These are phyloP conservation scores for Coemansia reversa DNA, from an alignment of 192 early-diverging fungal species.

Conservation along the genomic window DNA sequence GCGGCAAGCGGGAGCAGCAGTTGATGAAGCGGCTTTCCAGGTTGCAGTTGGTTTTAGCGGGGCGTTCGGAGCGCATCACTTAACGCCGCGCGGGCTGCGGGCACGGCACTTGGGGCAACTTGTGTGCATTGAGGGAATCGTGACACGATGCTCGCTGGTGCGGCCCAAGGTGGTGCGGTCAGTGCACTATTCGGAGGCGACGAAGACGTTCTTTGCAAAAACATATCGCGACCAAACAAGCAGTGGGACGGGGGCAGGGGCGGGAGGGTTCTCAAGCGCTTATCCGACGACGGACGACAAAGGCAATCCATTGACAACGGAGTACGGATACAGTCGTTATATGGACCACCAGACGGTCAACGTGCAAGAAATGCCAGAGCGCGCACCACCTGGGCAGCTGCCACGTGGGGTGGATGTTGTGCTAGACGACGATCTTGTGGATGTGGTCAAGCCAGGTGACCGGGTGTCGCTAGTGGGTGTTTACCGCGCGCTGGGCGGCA, in stretches of 20 bases:
- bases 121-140: slow-evolving; percentile 95
- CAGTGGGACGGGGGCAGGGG: slow-evolving; percentile 54
- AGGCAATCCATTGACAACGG: slow-evolving; percentile 88
- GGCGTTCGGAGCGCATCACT: slow-evolving; percentile 84
- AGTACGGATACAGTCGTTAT: slow-evolving; percentile 88
- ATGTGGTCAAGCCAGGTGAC: slow-evolving; percentile 94
- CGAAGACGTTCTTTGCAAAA: slow-evolving; percentile 74
- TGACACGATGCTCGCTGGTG: slow-evolving; percentile 95
- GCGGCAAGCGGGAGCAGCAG: slow-evolving; percentile 1
- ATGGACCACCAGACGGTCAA: slow-evolving; percentile 90
- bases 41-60: slow-evolving; percentile 86
- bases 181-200: slow-evolving; percentile 91
- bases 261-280: slow-evolving; percentile 60
- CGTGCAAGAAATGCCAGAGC: slow-evolving; percentile 99
- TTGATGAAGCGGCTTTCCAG: slow-evolving; percentile 16
- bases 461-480: slow-evolving; percentile 91
- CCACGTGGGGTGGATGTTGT: slow-evolving; percentile 93
- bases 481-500: slow-evolving; percentile 83
- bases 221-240: slow-evolving; percentile 88
- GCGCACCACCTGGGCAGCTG: slow-evolving; percentile 90
- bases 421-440: slow-evolving; percentile 94
- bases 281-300: slow-evolving; percentile 96
- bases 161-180: slow-evolving; percentile 89
- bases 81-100: slow-evolving; percentile 83
- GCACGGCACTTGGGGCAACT: slow-evolving; percentile 80